Conservation (phyloP, 2,329 filamentous ascomycete genomes). For the Penicillium polonicum region DNA sequence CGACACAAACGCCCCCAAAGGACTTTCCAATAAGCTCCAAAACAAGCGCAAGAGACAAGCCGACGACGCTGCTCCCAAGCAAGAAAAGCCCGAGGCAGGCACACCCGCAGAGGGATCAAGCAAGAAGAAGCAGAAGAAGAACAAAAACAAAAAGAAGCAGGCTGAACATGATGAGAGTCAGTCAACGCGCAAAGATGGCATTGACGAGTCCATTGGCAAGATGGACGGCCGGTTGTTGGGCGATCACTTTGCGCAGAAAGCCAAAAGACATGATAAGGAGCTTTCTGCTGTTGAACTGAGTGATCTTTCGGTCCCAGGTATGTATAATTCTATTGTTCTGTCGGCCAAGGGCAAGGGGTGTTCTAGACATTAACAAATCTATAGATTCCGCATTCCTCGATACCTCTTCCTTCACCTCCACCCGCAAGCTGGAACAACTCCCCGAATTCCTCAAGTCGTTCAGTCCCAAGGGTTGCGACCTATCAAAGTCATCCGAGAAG, state of each 20-base stretch:
- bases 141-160: constrained; percentile 27
- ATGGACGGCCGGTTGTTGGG: constrained; percentile 83
- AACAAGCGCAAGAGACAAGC: constrained; percentile 44
- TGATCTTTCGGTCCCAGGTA: constrained; percentile 77
- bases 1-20: constrained; percentile 21
- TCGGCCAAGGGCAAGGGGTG: neutral
- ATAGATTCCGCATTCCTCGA: constrained; percentile 73
- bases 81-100: constrained; percentile 25
- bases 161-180: constrained; percentile 29
- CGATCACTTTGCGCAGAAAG: constrained; percentile 79
- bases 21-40: constrained; percentile 36
- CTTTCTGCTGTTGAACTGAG: constrained; percentile 80
- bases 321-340: constrained; percentile 16
- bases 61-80: constrained; percentile 23
- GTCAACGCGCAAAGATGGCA: constrained; percentile 58
- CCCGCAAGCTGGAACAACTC: constrained; percentile 69
- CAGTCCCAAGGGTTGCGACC: constrained; percentile 54
- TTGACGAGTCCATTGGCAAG: constrained; percentile 76
- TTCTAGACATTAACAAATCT: neutral
- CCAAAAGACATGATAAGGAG: constrained; percentile 73
- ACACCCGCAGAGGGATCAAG: constrained; percentile 27
- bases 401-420: constrained; percentile 69
- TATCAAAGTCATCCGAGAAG: constrained; percentile 65
- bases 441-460: constrained; percentile 72
- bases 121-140: constrained; percentile 37